Conservation (phyloP, 202 grass and related monocot genomes). For the Carex sylvatica region DNA sequence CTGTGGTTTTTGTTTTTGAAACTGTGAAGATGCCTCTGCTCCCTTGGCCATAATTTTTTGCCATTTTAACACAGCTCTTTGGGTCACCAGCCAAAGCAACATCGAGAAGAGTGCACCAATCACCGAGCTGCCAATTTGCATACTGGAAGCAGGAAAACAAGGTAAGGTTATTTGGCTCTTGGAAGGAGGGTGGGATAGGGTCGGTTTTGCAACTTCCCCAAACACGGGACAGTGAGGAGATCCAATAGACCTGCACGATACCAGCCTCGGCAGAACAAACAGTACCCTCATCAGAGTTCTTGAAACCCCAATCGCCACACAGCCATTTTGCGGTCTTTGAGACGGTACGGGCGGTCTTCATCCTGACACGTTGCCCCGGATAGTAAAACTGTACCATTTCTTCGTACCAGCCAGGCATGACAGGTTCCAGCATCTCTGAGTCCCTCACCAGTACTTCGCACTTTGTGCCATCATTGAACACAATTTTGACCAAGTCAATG, state of each 20-base stretch:
- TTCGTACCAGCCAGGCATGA: conserved; percentile 52
- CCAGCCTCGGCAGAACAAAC: conserved; percentile 70
- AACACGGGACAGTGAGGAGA: conserved; percentile 62
- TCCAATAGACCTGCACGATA: conserved; percentile 75
- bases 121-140: conserved; percentile 94
- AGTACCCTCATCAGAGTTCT: conserved; percentile 47
- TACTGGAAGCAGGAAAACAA: conserved; percentile 70
- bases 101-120: conserved; percentile 73
- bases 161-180: conserved; percentile 70
- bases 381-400: conserved; percentile 77
- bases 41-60: conserved; percentile 36
- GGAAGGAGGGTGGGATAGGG: conserved; percentile 40
- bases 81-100: conserved; percentile 8
- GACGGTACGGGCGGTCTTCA: conserved; percentile 36
- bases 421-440: conserved; percentile 53
- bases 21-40: conserved; percentile 60
- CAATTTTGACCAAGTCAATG: conserved; percentile 70
- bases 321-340: conserved; percentile 62
- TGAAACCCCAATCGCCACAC: conserved; percentile 59
- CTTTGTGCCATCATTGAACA: conserved; percentile 65
- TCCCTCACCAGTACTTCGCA: conserved; percentile 79
- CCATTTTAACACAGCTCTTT: conserved; percentile 29
- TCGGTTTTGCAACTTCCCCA: conserved; percentile 49
- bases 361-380: conserved; percentile 71
- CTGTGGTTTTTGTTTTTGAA: conserved; percentile 70